Evolutionary conservation across 306 rosid genomes (phyloP), one percentile per base, ranked within the genome.

Genomic region (Bauhinia variegata): DNA sequence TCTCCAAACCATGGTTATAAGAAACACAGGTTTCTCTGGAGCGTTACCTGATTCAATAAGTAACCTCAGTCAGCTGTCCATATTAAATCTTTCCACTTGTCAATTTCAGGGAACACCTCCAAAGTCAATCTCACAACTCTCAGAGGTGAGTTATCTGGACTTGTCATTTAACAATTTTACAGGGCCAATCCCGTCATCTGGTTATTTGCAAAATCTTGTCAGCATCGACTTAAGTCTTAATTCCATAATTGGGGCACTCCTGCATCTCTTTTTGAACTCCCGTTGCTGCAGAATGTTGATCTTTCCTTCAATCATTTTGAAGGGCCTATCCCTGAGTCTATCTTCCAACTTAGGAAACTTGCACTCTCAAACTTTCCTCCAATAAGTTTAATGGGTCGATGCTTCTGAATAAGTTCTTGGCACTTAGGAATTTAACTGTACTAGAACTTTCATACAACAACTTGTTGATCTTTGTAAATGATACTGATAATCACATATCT

Each of bases 371-470:
- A 7, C 59, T 86, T 16, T 38, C 91, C 44, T 47, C 62, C 13
- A 83, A 86, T 82, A 58, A 80, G 11, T 70, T 83, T 51, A 71
- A 13, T 0, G 92, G 87, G 30, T 30, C 54, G 0, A 0, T 76
- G 8, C 4, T 3, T 0, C 66, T 84, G 0, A 1, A 36, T 13
- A 1, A 0, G 33, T 5, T 83, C 38, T 11, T 1, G 37, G 18
- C 23, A 4, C 58, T 75, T 0, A 19, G 0, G 4, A 76, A 68
- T 54, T 79, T 76, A 11, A 31, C 75, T 0, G 31, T 0, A 2
- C 80, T 83, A 5, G 80, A 75, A 11, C 82, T 83, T 57, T 79
- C 82, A 7, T 47, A 19, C 60, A 79, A 76, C 61, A 30, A 43
- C 11, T 51, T 79, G 58, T 47, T 8, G 0, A 36, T 83, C 5